Evolutionary conservation across 371 early-diverging fungal species (phyloP).

Genomic region (Lichtheimia ramosa): DNA sequence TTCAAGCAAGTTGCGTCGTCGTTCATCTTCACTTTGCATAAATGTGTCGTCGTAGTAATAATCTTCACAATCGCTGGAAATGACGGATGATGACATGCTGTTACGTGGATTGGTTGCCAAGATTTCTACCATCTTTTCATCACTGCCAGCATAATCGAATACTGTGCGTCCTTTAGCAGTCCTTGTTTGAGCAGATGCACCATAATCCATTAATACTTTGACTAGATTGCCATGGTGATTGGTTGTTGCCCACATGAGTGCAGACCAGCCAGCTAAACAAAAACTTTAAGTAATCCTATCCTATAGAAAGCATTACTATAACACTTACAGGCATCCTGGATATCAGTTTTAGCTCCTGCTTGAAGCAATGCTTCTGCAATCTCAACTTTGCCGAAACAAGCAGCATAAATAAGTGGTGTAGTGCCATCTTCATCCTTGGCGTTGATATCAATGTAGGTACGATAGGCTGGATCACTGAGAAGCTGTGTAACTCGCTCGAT

Average conservation of each 20-base stretch:
- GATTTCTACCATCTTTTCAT: slow-evolving; percentile 59
- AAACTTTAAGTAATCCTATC: slow-evolving; percentile 2
- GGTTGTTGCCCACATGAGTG: slow-evolving; percentile 90
- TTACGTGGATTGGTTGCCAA: slow-evolving; percentile 51
- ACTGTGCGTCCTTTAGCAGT: slow-evolving; percentile 78
- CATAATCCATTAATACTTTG: slow-evolving; percentile 70
- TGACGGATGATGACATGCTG: slow-evolving; percentile 46
- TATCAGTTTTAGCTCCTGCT: slow-evolving; percentile 75
- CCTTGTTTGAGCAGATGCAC: slow-evolving; percentile 71
- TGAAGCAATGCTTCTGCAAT: slow-evolving; percentile 67
- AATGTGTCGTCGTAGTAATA: slow-evolving; percentile 46
- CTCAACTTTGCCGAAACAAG: slow-evolving; percentile 81
- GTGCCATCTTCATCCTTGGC: slow-evolving; percentile 83
- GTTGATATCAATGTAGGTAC: slow-evolving; percentile 72
- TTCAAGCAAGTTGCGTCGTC: slow-evolving; percentile 42
- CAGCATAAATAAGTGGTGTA: slow-evolving; percentile 81
- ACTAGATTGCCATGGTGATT: slow-evolving; percentile 76
- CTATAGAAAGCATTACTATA: neutral
- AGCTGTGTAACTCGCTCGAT: slow-evolving; percentile 84
- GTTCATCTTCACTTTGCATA: slow-evolving; percentile 43
- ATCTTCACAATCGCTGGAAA: slow-evolving; percentile 33
- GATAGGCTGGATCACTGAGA: slow-evolving; percentile 47
- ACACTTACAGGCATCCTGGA: slow-evolving; percentile 72
- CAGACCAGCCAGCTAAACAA: slow-evolving; percentile 82
- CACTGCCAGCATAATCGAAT: slow-evolving; percentile 64